A percentile compares a stretch with the other conserved stretches of the same genome.
These are phyloP conservation scores for Centrapalus pauciflorus DNA, from an alignment of 129 eudicot genomes.

Conservation along the genomic window DNA sequence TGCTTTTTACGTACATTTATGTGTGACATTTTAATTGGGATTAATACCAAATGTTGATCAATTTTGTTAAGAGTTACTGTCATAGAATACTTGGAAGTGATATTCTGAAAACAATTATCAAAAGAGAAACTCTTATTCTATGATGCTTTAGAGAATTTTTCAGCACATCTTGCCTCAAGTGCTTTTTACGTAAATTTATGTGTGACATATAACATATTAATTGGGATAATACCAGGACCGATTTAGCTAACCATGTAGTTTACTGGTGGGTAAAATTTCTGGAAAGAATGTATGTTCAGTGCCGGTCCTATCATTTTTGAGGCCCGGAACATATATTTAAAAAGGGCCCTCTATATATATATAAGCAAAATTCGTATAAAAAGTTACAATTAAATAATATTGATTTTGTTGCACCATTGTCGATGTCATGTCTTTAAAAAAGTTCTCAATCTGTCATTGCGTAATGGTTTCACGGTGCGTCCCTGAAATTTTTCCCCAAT, in stretches of 20 bases:
- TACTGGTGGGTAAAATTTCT: not conserved
- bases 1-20: constrained; percentile 2
- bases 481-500: too few species aligned
- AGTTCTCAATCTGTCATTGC: too few species aligned
- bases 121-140: not conserved
- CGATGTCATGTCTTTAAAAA: too few species aligned
- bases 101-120: not conserved
- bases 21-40: not conserved
- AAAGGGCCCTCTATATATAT: too few species aligned
- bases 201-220: not conserved
- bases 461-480: too few species aligned
- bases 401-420: too few species aligned
- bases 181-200: constrained; percentile 3
- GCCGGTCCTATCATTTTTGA: not conserved
- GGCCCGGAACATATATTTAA: too few species aligned
- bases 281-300: constrained; percentile 2
- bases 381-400: too few species aligned
- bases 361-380: too few species aligned
- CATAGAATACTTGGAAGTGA: not conserved
- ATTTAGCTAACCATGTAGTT: not conserved
- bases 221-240: not conserved
- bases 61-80: not conserved
- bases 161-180: not conserved
- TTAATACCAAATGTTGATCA: not conserved
- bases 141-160: not conserved